Conservation (phyloP, 768 basidiomycete genomes). For the Phlegmacium glaucopus region DNA sequence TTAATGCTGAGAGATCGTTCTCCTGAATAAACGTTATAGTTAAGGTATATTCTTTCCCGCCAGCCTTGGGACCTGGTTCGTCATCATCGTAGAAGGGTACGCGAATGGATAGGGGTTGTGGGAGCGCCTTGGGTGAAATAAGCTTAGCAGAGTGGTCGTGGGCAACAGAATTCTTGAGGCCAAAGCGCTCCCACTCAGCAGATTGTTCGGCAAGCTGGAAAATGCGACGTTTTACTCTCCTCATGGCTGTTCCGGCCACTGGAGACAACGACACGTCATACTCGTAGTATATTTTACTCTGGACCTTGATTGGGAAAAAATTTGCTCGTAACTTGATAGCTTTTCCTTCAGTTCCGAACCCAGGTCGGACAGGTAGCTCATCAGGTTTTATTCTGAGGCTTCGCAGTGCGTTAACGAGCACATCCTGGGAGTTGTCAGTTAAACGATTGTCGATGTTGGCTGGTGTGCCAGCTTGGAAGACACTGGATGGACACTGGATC, state of each 20-base stretch:
- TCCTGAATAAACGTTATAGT: slow-evolving; percentile 38
- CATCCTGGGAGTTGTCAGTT: slow-evolving; percentile 36
- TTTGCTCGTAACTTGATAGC: slow-evolving; percentile 57
- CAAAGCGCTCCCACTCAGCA: slow-evolving; percentile 45
- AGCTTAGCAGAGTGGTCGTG: slow-evolving; percentile 55
- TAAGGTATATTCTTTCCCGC: slow-evolving; percentile 45
- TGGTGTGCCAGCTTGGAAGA: slow-evolving; percentile 36
- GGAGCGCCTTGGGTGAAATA: slow-evolving; percentile 43
- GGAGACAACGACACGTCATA: slow-evolving; percentile 60
- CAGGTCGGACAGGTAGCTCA: slow-evolving; percentile 56
- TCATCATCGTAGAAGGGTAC: slow-evolving; percentile 50
- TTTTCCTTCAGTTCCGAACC: slow-evolving; percentile 50
- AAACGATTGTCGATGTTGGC: slow-evolving; percentile 42
- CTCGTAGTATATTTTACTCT: slow-evolving; percentile 50
- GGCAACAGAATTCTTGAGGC: slow-evolving; percentile 48
- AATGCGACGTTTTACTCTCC: slow-evolving; percentile 54
- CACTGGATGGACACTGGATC: slow-evolving; percentile 21
- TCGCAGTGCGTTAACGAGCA: slow-evolving; percentile 36
- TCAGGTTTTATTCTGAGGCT: slow-evolving; percentile 26
- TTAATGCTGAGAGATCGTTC: slow-evolving; percentile 51
- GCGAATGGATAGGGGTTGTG: slow-evolving; percentile 40
- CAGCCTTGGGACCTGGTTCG: slow-evolving; percentile 41
- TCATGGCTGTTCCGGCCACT: slow-evolving; percentile 43
- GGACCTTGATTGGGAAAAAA: slow-evolving; percentile 59
- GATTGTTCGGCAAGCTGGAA: slow-evolving; percentile 59